Base-by-base conservation (phyloP, 2,329 filamentous ascomycete species). In the Scopulariopsis brevicaulis region DNA sequence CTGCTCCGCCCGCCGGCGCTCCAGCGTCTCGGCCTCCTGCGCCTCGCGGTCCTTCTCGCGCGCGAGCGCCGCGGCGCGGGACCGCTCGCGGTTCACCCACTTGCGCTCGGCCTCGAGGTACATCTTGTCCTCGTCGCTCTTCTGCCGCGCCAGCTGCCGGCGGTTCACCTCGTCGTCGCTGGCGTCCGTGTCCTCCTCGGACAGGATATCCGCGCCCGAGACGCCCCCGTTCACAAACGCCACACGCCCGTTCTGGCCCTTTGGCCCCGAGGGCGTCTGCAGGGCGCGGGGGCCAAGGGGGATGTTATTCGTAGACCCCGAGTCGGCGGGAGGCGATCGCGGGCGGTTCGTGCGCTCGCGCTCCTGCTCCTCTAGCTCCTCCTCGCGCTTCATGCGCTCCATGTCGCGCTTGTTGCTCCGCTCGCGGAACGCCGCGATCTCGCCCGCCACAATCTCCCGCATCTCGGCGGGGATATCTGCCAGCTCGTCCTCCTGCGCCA, bases 391-490 rank as follows among this genome's bases (percentile, higher is more conserved):
- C 40, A 96, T 74, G 3, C 94, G 87, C 70, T 99, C 94, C 67
- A 95, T 75, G 67, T 99, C 94, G 46, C 93, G 82, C 61, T 88
- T 84, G 60, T 85, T 96, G 64, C 93, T 96, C 22, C 93, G 82
- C 63, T 99, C 94, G 63, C 94, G 82, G 76, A 99, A 99, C 0
- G 92, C 89, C 0, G 90, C 86, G 65, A 99, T 99, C 69, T 99
- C 95, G 59, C 87, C 87, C 0, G 94, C 90, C 18, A 99, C 94
- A 0, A 90, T 92, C 68, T 96, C 94, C 25, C 94, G 86, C 90
- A 96, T 95, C 68, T 97, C 94, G 1, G 90, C 87, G 0, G 94
- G 94, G 54, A 99, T 96, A 66, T 99, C 94, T 22, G 92, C 87
- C 34, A 99, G 78, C 67, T 99, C 94, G 67, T 99, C 95, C 62